Evolutionary conservation across 2,329 filamentous ascomycete species (phyloP).

Genomic region (Lecanicillium sp.): DNA sequence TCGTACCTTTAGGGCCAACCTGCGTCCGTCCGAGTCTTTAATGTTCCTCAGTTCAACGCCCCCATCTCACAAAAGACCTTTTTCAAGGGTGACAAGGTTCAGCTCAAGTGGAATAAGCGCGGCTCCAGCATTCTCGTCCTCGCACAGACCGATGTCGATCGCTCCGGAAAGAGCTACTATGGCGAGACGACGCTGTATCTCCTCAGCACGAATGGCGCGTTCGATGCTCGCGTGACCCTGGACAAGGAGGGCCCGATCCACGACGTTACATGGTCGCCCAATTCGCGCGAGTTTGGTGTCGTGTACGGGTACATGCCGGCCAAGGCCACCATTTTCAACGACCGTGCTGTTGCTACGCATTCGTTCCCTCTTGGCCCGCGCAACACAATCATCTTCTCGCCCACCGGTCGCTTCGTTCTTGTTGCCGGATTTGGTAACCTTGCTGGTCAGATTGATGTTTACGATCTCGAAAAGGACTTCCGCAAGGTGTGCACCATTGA

Average conservation of each 20-base stretch:
- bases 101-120: conserved; percentile 93
- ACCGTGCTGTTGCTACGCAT: conserved; percentile 73
- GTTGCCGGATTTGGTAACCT: conserved; percentile 97
- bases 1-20: conserved; percentile 64
- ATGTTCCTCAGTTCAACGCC: conserved; percentile 75
- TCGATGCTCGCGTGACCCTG: conserved; percentile 84
- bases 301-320: conserved; percentile 99
- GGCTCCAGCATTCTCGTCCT: conserved; percentile 90
- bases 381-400: conserved; percentile 93
- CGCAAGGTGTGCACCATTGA: conserved; percentile 89
- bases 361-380: conserved; percentile 80
- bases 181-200: conserved; percentile 97
- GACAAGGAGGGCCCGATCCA: conserved; percentile 98
- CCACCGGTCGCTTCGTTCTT: conserved; percentile 84
- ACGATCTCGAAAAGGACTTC: conserved; percentile 92
- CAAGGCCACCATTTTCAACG: conserved; percentile 97
- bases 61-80: conserved; percentile 97
- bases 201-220: conserved; percentile 81
- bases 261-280: conserved; percentile 97
- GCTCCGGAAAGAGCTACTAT: conserved; percentile 98
- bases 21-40: conserved; percentile 87
- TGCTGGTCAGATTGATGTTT: conserved; percentile 95
- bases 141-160: conserved; percentile 96
- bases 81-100: conserved; percentile 98
- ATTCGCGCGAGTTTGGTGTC: conserved; percentile 95